A percentile compares a stretch with the other conserved stretches of the same genome.
Evolutionary conservation across 495 filamentous ascomycete species (phyloP).

Genomic region (Penicillium maclennaniae): DNA sequence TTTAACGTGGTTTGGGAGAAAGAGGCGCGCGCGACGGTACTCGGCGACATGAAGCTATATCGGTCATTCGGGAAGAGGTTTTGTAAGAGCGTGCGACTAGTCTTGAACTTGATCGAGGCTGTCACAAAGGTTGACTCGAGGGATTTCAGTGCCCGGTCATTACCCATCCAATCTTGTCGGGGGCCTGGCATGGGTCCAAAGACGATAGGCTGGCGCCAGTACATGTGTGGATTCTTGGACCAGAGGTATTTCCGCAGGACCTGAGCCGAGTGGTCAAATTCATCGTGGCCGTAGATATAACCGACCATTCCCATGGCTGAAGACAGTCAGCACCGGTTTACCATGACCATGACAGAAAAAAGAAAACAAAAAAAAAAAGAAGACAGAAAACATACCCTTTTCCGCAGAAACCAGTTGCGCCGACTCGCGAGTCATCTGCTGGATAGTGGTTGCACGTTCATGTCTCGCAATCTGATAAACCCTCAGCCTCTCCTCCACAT

Average conservation of each 20-base stretch:
- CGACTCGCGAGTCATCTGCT: slow-evolving; percentile 45
- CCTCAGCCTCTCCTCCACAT: slow-evolving; percentile 50
- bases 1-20: slow-evolving; percentile 31
- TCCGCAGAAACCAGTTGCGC: slow-evolving; percentile 18
- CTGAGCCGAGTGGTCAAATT: slow-evolving; percentile 51
- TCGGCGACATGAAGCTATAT: slow-evolving; percentile 44
- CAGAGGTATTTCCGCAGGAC: slow-evolving; percentile 45
- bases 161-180: slow-evolving; percentile 35
- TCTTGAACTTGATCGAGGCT: slow-evolving; percentile 53
- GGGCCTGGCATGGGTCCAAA: slow-evolving; percentile 57
- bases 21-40: slow-evolving; percentile 48
- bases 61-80: slow-evolving; percentile 46
- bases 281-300: slow-evolving; percentile 60
- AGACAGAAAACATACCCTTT: slow-evolving; percentile 13
- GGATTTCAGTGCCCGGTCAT: slow-evolving; percentile 21
- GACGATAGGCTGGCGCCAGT: slow-evolving; percentile 50
- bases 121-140: slow-evolving; percentile 45
- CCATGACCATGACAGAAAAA: not conserved
- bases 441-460: slow-evolving; percentile 51
- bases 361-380: not conserved
- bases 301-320: slow-evolving; percentile 47
- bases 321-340: not conserved
- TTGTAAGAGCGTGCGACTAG: slow-evolving; percentile 54
- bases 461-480: slow-evolving; percentile 56
- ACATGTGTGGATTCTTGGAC: slow-evolving; percentile 37